phyloP scores from a whole-genome alignment of 805 yeast genomes.

The Myxozyma vanderwaltii region DNA sequence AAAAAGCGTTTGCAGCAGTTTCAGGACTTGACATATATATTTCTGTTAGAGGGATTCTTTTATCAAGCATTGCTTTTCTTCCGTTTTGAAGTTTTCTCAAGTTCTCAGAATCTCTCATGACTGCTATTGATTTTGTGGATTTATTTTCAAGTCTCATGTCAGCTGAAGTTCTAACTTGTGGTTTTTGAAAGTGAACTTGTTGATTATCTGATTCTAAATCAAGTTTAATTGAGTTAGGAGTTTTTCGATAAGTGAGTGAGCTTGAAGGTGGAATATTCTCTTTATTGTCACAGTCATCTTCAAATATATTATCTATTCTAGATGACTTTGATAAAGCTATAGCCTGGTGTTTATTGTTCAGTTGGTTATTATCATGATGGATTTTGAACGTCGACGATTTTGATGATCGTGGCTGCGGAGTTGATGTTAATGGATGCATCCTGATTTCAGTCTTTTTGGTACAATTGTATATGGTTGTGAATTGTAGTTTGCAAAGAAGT shows the following conservation, averaged over 20 bases:
- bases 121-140: not conserved
- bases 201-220: too few relatives aligned
- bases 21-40: conserved; percentile 27
- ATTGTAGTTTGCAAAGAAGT: too few relatives aligned
- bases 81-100: not conserved
- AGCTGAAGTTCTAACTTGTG: too few relatives aligned
- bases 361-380: not conserved
- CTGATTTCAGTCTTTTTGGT: not conserved
- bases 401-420: not conserved
- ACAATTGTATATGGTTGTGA: too few relatives aligned
- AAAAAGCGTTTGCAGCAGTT: conserved; percentile 27
- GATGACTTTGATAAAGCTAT: not conserved
- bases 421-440: not conserved
- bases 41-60: conserved; percentile 21
- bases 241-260: too few relatives aligned
- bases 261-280: conserved; percentile 13
- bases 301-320: not conserved
- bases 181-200: too few relatives aligned
- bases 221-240: too few relatives aligned
- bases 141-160: too few relatives aligned
- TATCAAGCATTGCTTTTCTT: conserved; percentile 1
- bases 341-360: too few relatives aligned
- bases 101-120: not conserved
- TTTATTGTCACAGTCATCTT: conserved; percentile 20
- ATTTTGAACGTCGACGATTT: not conserved